A percentile compares a stretch with the other conserved stretches of the same genome.
phyloP scores from a whole-genome alignment of 305 asterid genomes.

The Fraxinus paxiana region DNA sequence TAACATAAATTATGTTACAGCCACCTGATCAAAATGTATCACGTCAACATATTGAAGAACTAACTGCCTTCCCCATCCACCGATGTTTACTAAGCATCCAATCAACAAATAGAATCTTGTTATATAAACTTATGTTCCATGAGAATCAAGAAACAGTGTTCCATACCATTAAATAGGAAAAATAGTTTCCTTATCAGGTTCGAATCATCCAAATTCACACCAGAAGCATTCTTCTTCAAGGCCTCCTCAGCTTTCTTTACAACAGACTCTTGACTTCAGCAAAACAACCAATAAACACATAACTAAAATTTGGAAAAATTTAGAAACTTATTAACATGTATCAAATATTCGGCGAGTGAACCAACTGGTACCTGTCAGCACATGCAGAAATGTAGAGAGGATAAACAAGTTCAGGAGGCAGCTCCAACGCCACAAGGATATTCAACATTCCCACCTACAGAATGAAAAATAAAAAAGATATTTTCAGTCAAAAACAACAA shows the following conservation, averaged over 20 bases:
- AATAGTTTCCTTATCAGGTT: conserved; percentile 66
- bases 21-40: conserved; percentile 1
- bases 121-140: conserved; percentile 1
- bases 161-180: conserved; percentile 74
- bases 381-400: conserved; percentile 81
- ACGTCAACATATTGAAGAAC: conserved; percentile 22
- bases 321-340: conserved; percentile 9
- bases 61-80: neutral
- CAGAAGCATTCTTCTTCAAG: conserved; percentile 77
- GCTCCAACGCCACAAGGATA: conserved; percentile 66
- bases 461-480: conserved; percentile 26
- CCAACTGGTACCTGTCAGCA: conserved; percentile 64
- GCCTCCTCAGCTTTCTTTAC: conserved; percentile 82
- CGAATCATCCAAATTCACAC: conserved; percentile 73
- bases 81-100: conserved; percentile 11
- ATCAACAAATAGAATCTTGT: conserved; percentile 18
- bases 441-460: conserved; percentile 81
- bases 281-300: conserved; percentile 25
- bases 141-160: conserved; percentile 18
- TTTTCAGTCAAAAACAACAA: conserved; percentile 17
- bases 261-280: conserved; percentile 73
- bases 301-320: conserved; percentile 14
- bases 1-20: conserved; percentile 19
- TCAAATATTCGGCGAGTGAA: conserved; percentile 12
- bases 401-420: conserved; percentile 72